Evolutionary conservation across 169 alveolate genomes (phyloP).

Genomic region (Eimeria mitis): DNA sequence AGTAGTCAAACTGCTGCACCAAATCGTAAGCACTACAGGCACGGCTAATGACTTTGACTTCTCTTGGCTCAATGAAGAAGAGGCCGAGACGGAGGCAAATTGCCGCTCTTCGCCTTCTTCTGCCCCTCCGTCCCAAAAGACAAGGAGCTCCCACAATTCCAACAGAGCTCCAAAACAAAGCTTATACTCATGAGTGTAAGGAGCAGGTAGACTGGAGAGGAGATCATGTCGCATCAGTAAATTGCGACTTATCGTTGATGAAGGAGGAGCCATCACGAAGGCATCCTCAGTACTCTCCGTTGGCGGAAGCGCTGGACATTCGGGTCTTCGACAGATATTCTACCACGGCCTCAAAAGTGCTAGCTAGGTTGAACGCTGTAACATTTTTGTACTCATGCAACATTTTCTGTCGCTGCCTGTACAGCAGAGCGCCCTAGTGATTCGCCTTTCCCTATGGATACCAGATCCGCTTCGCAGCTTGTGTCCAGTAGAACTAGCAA

Average conservation of each 20-base stretch:
- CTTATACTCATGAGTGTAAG: neutral
- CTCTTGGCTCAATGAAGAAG: conserved; percentile 36
- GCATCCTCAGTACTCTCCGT: neutral
- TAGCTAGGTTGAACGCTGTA: neutral
- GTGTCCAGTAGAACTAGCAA: neutral
- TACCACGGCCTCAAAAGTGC: neutral
- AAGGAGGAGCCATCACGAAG: neutral
- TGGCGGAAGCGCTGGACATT: neutral
- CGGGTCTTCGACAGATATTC: neutral
- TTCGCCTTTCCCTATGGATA: neutral
- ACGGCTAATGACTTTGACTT: neutral
- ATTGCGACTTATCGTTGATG: neutral
- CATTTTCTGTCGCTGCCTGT: neutral
- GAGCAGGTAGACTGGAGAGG: neutral
- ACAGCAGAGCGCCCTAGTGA: neutral
- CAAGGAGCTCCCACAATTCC: neutral
- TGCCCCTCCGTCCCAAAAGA: neutral
- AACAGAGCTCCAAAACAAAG: neutral
- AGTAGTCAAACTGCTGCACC: conserved; percentile 41
- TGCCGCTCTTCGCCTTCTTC: neutral
- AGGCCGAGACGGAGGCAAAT: neutral
- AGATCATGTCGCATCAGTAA: neutral
- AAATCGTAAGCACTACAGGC: conserved; percentile 38
- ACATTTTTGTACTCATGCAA: neutral
- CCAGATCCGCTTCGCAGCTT: neutral